These are phyloP conservation scores for Clavispora carvajalis DNA, from an alignment of 805 yeast genomes.

Conservation along the genomic window DNA sequence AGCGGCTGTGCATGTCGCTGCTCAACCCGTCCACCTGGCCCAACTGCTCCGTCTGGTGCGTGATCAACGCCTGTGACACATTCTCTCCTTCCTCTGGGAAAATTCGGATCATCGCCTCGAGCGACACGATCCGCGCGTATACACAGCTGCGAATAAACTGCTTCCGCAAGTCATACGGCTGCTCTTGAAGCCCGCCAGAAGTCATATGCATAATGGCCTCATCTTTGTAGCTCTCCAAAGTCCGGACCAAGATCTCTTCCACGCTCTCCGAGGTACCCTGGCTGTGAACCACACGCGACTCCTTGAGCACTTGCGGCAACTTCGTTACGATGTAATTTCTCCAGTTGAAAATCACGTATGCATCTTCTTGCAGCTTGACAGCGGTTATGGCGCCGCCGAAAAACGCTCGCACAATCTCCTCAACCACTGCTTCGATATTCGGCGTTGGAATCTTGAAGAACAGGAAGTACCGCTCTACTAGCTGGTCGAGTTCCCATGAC, in stretches of 20 bases:
- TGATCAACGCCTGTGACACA: constrained; percentile 17
- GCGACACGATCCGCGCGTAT: constrained; percentile 22
- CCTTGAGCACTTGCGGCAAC: constrained; percentile 21
- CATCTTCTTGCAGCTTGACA: constrained; percentile 15
- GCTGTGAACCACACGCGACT: constrained; percentile 9
- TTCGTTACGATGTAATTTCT: constrained; percentile 28
- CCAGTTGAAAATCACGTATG: constrained; percentile 30
- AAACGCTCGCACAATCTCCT: constrained; percentile 17
- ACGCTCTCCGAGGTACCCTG: constrained; percentile 2
- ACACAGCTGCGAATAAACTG: constrained; percentile 28
- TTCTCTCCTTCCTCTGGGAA: constrained; percentile 25
- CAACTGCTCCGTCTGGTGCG: constrained; percentile 24
- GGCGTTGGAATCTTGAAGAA: constrained; percentile 6
- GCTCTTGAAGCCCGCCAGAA: constrained; percentile 13
- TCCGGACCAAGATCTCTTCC: constrained; percentile 3
- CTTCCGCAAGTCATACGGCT: constrained; percentile 20
- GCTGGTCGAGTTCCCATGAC: constrained; percentile 18
- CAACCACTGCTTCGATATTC: constrained; percentile 10
- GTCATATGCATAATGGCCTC: constrained; percentile 3
- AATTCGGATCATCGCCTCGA: constrained; percentile 20
- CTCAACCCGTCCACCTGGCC: constrained; percentile 12
- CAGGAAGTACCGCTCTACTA: constrained; percentile 6
- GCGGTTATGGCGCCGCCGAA: constrained; percentile 19
- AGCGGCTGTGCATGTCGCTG: constrained; percentile 24
- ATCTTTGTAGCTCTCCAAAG: constrained; percentile 3